Evolutionary conservation across 169 alveolate genomes (phyloP).

Genomic region (Eimeria mitis): DNA sequence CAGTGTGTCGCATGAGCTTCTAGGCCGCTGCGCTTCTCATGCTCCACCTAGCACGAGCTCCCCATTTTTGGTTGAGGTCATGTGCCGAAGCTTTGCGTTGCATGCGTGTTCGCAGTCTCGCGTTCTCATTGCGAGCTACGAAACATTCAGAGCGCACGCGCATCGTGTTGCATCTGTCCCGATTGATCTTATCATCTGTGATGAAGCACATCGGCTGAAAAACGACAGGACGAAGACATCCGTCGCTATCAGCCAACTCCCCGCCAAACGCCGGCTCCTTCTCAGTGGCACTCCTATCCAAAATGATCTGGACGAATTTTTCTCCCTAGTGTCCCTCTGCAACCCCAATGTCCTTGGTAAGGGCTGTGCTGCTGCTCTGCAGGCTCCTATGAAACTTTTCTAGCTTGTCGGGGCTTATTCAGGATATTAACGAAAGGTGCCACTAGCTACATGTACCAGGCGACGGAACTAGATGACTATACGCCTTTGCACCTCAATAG

Average conservation of each 20-base stretch:
- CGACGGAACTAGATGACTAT: not conserved
- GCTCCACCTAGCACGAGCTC: not conserved
- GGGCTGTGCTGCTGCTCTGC: not conserved
- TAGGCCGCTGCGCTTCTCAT: not conserved
- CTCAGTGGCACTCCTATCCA: slow-evolving; percentile 95
- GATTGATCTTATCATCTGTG: slow-evolving; percentile 97
- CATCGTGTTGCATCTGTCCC: slow-evolving; percentile 92
- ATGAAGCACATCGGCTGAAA: slow-evolving; percentile 98
- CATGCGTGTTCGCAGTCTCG: slow-evolving; percentile 81
- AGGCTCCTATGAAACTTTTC: not conserved
- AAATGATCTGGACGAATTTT: slow-evolving; percentile 94
- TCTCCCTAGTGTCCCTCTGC: slow-evolving; percentile 92
- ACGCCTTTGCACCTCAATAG: not conserved
- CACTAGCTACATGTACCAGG: not conserved
- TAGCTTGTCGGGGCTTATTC: not conserved
- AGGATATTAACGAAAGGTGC: not conserved
- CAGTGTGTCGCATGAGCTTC: not conserved
- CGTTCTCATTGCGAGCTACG: slow-evolving; percentile 95
- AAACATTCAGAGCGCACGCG: slow-evolving; percentile 94
- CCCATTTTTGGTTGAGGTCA: not conserved
- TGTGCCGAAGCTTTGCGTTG: not conserved
- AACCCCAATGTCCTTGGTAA: slow-evolving; percentile 93
- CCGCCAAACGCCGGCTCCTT: slow-evolving; percentile 94
- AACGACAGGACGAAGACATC: slow-evolving; percentile 96
- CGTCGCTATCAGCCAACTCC: slow-evolving; percentile 91